Evolutionary conservation across 2,329 filamentous ascomycete genomes (phyloP).

Genomic region (Aspergillus udagawae): DNA sequence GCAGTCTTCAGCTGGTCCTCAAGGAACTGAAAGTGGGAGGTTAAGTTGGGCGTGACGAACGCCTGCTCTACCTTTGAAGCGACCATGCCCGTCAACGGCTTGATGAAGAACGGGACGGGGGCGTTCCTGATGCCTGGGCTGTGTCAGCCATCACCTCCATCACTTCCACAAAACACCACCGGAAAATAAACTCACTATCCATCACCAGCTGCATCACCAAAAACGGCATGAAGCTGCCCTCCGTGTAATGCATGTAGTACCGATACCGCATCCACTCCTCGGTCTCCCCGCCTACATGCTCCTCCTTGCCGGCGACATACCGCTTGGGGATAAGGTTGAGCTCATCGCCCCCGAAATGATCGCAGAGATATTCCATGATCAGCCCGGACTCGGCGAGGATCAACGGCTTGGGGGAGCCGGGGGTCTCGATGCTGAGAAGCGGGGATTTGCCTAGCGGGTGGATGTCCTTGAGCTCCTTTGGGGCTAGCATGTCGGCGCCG

Average conservation of each 20-base stretch:
- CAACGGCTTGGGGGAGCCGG: conserved; percentile 43
- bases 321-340: conserved; percentile 46
- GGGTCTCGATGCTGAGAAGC: conserved; percentile 61
- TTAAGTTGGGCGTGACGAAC: conserved; percentile 40
- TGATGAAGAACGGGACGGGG: conserved; percentile 65
- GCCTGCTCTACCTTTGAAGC: conserved; percentile 41
- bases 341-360: conserved; percentile 53
- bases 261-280: conserved; percentile 59
- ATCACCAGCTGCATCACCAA: conserved; percentile 64
- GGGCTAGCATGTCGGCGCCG: conserved; percentile 61
- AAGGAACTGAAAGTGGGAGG: conserved; percentile 42
- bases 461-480: conserved; percentile 68
- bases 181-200: conserved; percentile 40
- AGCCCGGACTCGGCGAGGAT: conserved; percentile 77
- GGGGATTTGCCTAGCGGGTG: conserved; percentile 88
- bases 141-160: background rate
- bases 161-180: background rate
- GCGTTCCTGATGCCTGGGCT: conserved; percentile 44
- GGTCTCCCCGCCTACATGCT: conserved; percentile 53
- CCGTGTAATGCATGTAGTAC: conserved; percentile 77
- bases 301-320: conserved; percentile 51
- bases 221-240: conserved; percentile 76
- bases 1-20: conserved; percentile 43
- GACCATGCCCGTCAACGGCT: conserved; percentile 57
- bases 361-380: conserved; percentile 77